A percentile compares a stretch with the other conserved stretches of the same genome.
Conservation (phyloP, 2,329 filamentous ascomycete species). For the Sclerotinia borealis region DNA sequence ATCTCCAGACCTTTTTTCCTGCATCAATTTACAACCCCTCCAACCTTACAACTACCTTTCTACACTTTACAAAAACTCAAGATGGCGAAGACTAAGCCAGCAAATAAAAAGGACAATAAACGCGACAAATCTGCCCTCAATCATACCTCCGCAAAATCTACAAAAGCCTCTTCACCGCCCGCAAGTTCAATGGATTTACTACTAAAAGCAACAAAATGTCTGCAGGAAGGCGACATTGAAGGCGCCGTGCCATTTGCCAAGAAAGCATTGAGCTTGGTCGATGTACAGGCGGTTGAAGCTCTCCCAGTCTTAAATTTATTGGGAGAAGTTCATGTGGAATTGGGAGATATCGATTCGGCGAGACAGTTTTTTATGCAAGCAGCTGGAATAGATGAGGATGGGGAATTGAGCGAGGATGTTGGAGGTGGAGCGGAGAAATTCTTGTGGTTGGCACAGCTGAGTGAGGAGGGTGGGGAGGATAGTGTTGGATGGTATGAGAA, state of each 20-base stretch:
- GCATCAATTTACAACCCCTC: neutral
- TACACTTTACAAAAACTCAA: neutral
- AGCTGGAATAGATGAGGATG: constrained; percentile 70
- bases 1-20: constrained; percentile 6
- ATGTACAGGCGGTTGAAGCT: constrained; percentile 25
- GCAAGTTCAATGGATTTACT: constrained; percentile 23
- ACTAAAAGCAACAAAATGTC: constrained; percentile 25
- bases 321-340: constrained; percentile 35
- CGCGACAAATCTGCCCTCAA: constrained; percentile 28
- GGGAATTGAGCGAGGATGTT: constrained; percentile 58
- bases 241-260: constrained; percentile 28
- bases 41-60: neutral
- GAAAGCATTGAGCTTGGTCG: constrained; percentile 24
- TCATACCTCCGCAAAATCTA: constrained; percentile 23
- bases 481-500: constrained; percentile 62
- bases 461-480: constrained; percentile 60
- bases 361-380: constrained; percentile 67
- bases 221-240: constrained; percentile 32
- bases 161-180: constrained; percentile 24
- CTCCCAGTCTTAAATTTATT: constrained; percentile 32
- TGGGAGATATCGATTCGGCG: constrained; percentile 67
- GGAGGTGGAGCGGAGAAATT: constrained; percentile 93
- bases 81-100: constrained; percentile 34
- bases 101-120: constrained; percentile 29
- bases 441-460: constrained; percentile 87